Percentiles rank a stretch among this genome's conserved stretches.
These are phyloP conservation scores for Monosporascus sp. DNA, from an alignment of 2,329 filamentous ascomycete species.

Conservation along the genomic window DNA sequence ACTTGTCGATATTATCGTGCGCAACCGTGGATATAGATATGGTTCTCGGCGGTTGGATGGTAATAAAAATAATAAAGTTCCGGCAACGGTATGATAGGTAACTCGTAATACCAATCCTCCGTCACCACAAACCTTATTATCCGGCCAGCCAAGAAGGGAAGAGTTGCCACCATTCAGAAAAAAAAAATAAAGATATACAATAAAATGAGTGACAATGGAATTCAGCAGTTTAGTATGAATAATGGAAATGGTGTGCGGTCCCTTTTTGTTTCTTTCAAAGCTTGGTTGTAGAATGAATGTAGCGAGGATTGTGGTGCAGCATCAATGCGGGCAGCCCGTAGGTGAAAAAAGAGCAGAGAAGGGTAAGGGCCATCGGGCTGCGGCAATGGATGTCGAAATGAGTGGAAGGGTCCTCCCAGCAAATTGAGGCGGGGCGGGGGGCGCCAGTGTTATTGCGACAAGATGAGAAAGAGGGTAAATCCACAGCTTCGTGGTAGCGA, in stretches of 20 bases:
- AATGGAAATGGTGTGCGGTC: neutral
- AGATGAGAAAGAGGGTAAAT: neutral
- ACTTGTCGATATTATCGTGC: too few relatives aligned
- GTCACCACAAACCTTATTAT: neutral
- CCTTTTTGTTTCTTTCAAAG: neutral
- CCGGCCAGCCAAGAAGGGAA: neutral
- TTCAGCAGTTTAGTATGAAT: neutral
- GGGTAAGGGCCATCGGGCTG: neutral
- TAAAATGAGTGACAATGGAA: neutral
- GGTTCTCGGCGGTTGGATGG: too few relatives aligned
- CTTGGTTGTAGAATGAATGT: neutral
- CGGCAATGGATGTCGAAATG: neutral
- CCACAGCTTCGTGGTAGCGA: neutral
- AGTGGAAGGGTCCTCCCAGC: neutral
- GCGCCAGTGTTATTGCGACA: neutral
- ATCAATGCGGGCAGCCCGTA: neutral
- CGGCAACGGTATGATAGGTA: neutral
- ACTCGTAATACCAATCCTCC: neutral
- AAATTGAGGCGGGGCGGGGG: conserved; percentile 1
- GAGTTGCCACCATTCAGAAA: neutral
- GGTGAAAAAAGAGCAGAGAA: neutral
- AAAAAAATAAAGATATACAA: neutral
- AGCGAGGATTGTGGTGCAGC: neutral
- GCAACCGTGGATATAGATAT: too few relatives aligned
- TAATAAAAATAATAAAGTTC: neutral